Conservation (phyloP, 805 yeast genomes). For the Nematodospora valgi region DNA sequence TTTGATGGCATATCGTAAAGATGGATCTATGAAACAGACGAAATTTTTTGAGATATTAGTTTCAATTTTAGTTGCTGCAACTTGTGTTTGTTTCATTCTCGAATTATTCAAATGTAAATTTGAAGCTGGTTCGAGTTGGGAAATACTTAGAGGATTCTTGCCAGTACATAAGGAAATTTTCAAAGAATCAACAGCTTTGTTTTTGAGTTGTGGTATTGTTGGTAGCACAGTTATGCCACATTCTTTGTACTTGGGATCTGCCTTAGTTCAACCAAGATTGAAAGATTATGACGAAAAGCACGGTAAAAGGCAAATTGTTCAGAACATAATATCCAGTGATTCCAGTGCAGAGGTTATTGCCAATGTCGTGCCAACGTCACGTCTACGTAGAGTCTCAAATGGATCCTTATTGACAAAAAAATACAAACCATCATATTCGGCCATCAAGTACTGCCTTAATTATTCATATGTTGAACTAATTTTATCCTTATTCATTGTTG, state of each 20-base stretch:
- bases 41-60: constrained; percentile 78
- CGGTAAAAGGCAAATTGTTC: neutral
- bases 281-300: constrained; percentile 33
- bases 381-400: constrained; percentile 22
- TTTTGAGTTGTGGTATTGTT: constrained; percentile 43
- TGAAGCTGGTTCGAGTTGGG: constrained; percentile 48
- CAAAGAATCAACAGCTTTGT: constrained; percentile 35
- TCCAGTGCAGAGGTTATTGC: constrained; percentile 1
- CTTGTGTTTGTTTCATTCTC: constrained; percentile 71
- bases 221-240: constrained; percentile 51
- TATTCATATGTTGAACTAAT: constrained; percentile 40
- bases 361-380: neutral
- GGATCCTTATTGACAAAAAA: constrained; percentile 25
- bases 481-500: constrained; percentile 38
- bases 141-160: constrained; percentile 62
- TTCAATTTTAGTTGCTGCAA: constrained; percentile 62
- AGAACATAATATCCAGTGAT: constrained; percentile 25
- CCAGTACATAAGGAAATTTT: constrained; percentile 44
- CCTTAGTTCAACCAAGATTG: constrained; percentile 41
- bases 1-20: constrained; percentile 70
- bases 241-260: constrained; percentile 42
- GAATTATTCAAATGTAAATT: constrained; percentile 58
- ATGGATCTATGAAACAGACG: constrained; percentile 71
- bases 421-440: constrained; percentile 40
- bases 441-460: constrained; percentile 38